Evolutionary conservation across 1,139 yeast species (phyloP), one percentile per base, ranked within the genome.

Genomic region (Suhomyces maxii): DNA sequence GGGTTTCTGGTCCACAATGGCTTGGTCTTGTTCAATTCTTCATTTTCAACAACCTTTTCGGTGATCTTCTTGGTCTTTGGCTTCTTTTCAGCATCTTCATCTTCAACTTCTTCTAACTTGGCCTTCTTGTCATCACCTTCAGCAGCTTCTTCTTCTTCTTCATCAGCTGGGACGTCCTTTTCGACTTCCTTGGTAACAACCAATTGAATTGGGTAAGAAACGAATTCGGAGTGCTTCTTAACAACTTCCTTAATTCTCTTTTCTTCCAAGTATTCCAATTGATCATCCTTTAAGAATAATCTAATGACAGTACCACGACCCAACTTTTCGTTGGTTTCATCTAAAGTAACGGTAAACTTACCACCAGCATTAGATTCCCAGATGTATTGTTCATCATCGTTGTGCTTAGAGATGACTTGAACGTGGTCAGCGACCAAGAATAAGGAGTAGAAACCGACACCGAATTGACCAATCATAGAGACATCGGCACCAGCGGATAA

Each of bases 301-400:
- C 98, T 89, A 67, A 95, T 82, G 64, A 91, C 71, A 60, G 98
- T 79, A 89, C 99, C 99, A 80, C 99, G 93, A 60, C 89, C 82
- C 58, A 95, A 80, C 67, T 75, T 84, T 79, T 88, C 96, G 72
- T 87, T 86, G 57, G 78, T 69, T 69, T 85, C 93, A 67, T 95
- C 99, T 65, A 87, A 80, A 54, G 98, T 84, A 65, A 95, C 89
- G 63, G 97, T 89, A 81, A 93, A 95, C 77, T 95, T 93, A 71
- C 99, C 99, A 75, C 99, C 99, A 58, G 99, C 99, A 64, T 95
- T 90, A 47, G 99, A 93, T 80, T 95, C 99, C 99, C 99, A 95
- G 65, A 93, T 79, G 84, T 95, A 95, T 79, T 95, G 99, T 73
- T 93, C 99, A 71, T 95, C 99, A 66, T 95, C 99, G 69, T 95